Evolutionary conservation across 345 rosid genomes (phyloP).

Genomic region (Arabis hirsuta): DNA sequence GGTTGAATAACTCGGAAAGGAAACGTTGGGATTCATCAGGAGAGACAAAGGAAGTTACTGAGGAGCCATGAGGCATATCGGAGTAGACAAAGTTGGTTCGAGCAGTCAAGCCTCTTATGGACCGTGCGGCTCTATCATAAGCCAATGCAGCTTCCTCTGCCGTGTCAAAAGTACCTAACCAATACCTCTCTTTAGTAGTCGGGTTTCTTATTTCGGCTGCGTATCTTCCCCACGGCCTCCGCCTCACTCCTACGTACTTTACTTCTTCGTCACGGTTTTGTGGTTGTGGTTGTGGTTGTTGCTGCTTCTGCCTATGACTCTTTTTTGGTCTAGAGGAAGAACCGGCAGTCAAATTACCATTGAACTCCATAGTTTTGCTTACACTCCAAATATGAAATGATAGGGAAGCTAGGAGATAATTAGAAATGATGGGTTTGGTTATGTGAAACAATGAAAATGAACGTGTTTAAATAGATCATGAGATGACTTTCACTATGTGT

Average conservation of each 20-base stretch:
- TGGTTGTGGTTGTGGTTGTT: slow-evolving; percentile 46
- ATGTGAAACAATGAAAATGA: slow-evolving; percentile 20
- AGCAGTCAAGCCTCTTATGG: slow-evolving; percentile 85
- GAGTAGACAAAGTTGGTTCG: slow-evolving; percentile 93
- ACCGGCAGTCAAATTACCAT: slow-evolving; percentile 41
- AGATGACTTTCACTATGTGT: slow-evolving; percentile 15
- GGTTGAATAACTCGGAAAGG: slow-evolving; percentile 53
- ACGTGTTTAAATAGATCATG: slow-evolving; percentile 39
- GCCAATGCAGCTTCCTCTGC: slow-evolving; percentile 95
- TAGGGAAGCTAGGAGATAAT: slow-evolving; percentile 17
- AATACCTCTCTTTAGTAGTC: slow-evolving; percentile 85
- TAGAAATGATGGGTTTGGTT: slow-evolving; percentile 23
- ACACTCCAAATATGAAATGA: slow-evolving; percentile 19
- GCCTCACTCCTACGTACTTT: slow-evolving; percentile 86
- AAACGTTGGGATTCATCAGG: slow-evolving; percentile 75
- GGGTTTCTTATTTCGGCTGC: slow-evolving; percentile 97
- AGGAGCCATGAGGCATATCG: slow-evolving; percentile 81
- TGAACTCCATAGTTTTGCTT: slow-evolving; percentile 35
- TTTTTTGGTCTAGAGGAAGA: slow-evolving; percentile 67
- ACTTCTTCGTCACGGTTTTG: slow-evolving; percentile 44
- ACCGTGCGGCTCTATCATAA: slow-evolving; percentile 88
- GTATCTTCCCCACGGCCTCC: slow-evolving; percentile 96
- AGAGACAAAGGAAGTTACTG: slow-evolving; percentile 83
- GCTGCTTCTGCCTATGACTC: slow-evolving; percentile 38
- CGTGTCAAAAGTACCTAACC: slow-evolving; percentile 91